These are phyloP conservation scores for Cymodocea nodosa DNA, from an alignment of 116 monocot genomes.

Conservation along the genomic window DNA sequence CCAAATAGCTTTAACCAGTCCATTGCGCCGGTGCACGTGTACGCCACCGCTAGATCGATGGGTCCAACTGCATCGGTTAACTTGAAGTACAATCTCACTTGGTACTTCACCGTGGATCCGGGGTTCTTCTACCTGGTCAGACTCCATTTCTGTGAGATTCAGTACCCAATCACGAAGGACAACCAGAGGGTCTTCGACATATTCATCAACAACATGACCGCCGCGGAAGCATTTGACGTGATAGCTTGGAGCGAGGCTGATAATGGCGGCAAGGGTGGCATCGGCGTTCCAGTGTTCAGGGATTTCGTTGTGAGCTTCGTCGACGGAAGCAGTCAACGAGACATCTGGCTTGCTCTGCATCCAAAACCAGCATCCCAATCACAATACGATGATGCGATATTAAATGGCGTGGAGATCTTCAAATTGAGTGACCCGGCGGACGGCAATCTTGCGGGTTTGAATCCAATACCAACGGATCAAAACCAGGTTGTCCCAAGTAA, in stretches of 20 bases:
- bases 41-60: slow-evolving; percentile 51
- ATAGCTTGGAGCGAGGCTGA: slow-evolving; percentile 19
- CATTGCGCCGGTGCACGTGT: slow-evolving; percentile 43
- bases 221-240: slow-evolving; percentile 33
- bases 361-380: slow-evolving; percentile 5
- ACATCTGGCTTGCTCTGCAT: slow-evolving; percentile 16
- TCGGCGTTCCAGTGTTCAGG: slow-evolving; percentile 26
- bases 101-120: slow-evolving; percentile 44
- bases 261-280: slow-evolving; percentile 7
- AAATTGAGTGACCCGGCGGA: slow-evolving; percentile 17
- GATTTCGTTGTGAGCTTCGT: slow-evolving; percentile 31
- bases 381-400: slow-evolving; percentile 20
- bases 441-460: slow-evolving; percentile 33
- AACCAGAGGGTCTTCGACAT: slow-evolving; percentile 52
- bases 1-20: slow-evolving; percentile 11
- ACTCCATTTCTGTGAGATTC: slow-evolving; percentile 71
- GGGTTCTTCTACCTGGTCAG: slow-evolving; percentile 52
- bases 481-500: slow-evolving; percentile 1
- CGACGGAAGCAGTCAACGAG: background rate
- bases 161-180: slow-evolving; percentile 22
- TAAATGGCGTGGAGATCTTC: slow-evolving; percentile 55
- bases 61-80: slow-evolving; percentile 20
- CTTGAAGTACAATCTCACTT: slow-evolving; percentile 43
- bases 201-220: slow-evolving; percentile 53
- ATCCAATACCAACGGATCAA: slow-evolving; percentile 2